These are phyloP conservation scores for Penicillium canariense DNA, from an alignment of 495 filamentous ascomycete species.

Conservation along the genomic window DNA sequence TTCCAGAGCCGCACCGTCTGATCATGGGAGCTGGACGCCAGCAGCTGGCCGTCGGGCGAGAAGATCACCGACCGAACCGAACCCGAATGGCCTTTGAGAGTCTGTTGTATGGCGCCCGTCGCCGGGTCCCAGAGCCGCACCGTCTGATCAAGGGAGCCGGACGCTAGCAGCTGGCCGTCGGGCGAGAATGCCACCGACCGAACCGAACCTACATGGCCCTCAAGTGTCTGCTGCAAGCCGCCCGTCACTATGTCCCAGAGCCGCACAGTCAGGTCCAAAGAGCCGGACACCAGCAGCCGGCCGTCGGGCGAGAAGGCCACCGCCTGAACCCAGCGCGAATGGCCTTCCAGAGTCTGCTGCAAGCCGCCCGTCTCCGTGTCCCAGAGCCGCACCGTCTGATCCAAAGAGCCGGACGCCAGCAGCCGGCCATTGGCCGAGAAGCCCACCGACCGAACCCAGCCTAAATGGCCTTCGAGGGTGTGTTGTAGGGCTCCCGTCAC, in stretches of 20 bases:
- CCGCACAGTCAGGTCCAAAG: conserved; percentile 4
- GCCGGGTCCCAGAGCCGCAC: too few relatives aligned
- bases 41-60: conserved; percentile 20
- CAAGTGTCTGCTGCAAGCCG: conserved; percentile 9
- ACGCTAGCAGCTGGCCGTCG: not conserved
- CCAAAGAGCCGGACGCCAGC: too few relatives aligned
- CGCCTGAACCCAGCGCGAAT: conserved; percentile 11
- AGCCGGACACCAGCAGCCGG: conserved; percentile 21
- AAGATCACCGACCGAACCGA: conserved; percentile 17
- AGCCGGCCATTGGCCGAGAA: too few relatives aligned
- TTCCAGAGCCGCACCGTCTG: conserved; percentile 35
- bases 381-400: too few relatives aligned
- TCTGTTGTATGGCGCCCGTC: too few relatives aligned
- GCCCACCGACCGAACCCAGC: too few relatives aligned
- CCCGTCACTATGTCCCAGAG: conserved; percentile 16
- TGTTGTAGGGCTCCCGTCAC: too few relatives aligned
- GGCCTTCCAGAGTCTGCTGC: conserved; percentile 18
- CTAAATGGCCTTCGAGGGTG: too few relatives aligned
- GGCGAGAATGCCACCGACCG: not conserved
- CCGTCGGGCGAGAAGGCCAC: conserved; percentile 29
- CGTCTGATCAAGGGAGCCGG: too few relatives aligned
- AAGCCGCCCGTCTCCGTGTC: conserved; percentile 4
- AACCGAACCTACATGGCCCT: too few relatives aligned
- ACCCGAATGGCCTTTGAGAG: too few relatives aligned
- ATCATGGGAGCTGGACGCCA: conserved; percentile 31